Conservation (phyloP, 2,329 filamentous ascomycete genomes). For the Lasiodiplodia sp. region DNA sequence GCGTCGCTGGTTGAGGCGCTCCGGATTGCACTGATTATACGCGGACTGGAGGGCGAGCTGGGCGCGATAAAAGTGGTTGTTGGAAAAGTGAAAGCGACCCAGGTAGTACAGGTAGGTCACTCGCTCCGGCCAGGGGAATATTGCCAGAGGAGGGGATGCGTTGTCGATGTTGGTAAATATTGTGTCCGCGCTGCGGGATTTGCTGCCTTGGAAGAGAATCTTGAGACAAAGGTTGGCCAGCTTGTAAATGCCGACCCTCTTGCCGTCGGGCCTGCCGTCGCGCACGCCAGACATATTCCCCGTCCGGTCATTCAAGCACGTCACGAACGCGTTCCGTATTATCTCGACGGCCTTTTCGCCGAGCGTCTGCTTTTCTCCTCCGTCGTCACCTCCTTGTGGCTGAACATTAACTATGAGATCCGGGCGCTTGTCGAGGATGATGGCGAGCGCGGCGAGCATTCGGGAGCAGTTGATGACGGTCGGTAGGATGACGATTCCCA, state of each 20-base stretch:
- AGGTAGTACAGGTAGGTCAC: slow-evolving; percentile 96
- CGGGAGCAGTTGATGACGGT: slow-evolving; percentile 84
- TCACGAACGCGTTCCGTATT: slow-evolving; percentile 89
- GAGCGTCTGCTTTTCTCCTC: slow-evolving; percentile 74
- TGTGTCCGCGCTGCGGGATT: slow-evolving; percentile 82
- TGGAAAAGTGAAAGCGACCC: slow-evolving; percentile 86
- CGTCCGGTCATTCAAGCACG: slow-evolving; percentile 82
- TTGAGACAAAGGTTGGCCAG: slow-evolving; percentile 92
- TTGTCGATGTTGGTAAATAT: slow-evolving; percentile 89
- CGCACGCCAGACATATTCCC: slow-evolving; percentile 63
- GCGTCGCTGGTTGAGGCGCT: slow-evolving; percentile 70
- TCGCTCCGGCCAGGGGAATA: slow-evolving; percentile 85
- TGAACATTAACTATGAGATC: slow-evolving; percentile 74
- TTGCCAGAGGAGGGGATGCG: slow-evolving; percentile 78
- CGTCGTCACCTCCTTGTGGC: slow-evolving; percentile 51
- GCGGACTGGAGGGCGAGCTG: slow-evolving; percentile 78
- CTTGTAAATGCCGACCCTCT: slow-evolving; percentile 86
- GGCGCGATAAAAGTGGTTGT: slow-evolving; percentile 81
- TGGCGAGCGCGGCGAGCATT: slow-evolving; percentile 80
- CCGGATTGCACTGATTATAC: slow-evolving; percentile 73
- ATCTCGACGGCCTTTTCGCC: slow-evolving; percentile 89
- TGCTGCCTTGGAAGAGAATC: slow-evolving; percentile 85
- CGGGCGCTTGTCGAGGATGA: slow-evolving; percentile 81
- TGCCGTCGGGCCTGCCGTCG: slow-evolving; percentile 76
- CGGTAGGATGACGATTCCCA: slow-evolving; percentile 82